Evolutionary conservation across 179 eudicot species (phyloP), one percentile per base, ranked within the genome.

Genomic region (Silene noctiflora): DNA sequence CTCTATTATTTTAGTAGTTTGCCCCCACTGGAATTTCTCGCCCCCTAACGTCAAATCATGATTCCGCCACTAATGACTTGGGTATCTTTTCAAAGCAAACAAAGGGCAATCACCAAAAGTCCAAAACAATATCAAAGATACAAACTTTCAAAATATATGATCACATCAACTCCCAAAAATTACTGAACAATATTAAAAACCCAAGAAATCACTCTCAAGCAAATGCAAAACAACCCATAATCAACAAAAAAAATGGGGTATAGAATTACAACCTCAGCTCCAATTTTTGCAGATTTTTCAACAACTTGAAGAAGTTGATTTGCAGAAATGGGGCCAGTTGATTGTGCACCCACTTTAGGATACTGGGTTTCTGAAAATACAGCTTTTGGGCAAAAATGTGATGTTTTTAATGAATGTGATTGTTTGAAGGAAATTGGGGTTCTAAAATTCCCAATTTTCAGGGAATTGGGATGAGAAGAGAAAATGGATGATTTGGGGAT

Each of bases 241-340:
- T 17, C 42, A 51, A 31, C 7, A 24, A 56, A 2, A n/a, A 55
- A 10, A 1, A 71, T 14, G 16, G 12, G 33, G 19, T 17, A 69
- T 33, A 24, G 35, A 67, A 56, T 14, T 5, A 75, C 35, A 53
- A 94, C 98, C 93, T 90, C 64, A 80, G 98, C 94, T 61, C 98
- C 98, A 78, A 92, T 85, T 66, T 87, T 81, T 58, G 97, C 97
- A 81, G 98, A 96, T 73, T 80, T 81, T 78, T 90, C 85, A 76
- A 90, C 91, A 60, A 87, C 96, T 67, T 62, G 77, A 39, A 90
- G 80, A 58, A 92, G 93, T 31, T 91, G 84, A 29, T 77, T 71
- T 17, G 85, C 80, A 6, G 91, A 81, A 74, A 92, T 80, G 20
- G 87, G 74, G 5, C 91, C 91, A 71, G 82, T 82, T 75, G 91